Evolutionary conservation across 129 eudicot species (phyloP), one percentile per base, ranked within the genome.

Genomic region (Cynara cardunculus): DNA sequence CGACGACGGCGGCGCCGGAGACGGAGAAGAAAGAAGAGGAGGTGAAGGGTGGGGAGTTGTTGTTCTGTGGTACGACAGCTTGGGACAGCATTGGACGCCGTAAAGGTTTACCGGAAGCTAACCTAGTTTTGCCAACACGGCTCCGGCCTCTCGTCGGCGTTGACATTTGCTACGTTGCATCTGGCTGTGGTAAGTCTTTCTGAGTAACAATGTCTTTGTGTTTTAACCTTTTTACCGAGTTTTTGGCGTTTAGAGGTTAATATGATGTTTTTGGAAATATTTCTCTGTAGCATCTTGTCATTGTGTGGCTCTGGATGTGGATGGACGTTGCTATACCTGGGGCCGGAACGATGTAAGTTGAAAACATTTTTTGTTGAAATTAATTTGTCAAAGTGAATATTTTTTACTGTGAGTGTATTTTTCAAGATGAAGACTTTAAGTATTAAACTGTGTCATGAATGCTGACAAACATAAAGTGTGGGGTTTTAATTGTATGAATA

Each of bases 241-340:
- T 16, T 64, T 73, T n/a, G 41, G 6, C 11, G 4, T 37, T 53
- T 74, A 76, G 22, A 11, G 64, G 37, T 25, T 79, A 64, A n/a
- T 7, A 14, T 67, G 14, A 41, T 34, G 69, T 74, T 35, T 34
- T 21, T 80, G 25, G n/a, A 19, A 30, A 32, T 30, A 30, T 27
- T 19, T 73, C 73, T 28, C 28, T 89, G 89, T 79, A 95, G 99
- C 88, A 16, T 89, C 97, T 71, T 85, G 93, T 79, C 99, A 95
- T 76, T 92, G 99, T 78, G 94, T 95, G 81, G 99, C 99, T 13
- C 75, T 95, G 91, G 99, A 95, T 84, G 96, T 84, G 28, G 90
- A 92, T 44, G 99, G 99, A 22, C 93, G 99, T 56, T 95, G 97
- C 80, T 95, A 90, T 81, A 92, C 99, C 0, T 95, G 99, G 99